Conservation (phyloP, 768 basidiomycete species). For the Boletales sp. region DNA sequence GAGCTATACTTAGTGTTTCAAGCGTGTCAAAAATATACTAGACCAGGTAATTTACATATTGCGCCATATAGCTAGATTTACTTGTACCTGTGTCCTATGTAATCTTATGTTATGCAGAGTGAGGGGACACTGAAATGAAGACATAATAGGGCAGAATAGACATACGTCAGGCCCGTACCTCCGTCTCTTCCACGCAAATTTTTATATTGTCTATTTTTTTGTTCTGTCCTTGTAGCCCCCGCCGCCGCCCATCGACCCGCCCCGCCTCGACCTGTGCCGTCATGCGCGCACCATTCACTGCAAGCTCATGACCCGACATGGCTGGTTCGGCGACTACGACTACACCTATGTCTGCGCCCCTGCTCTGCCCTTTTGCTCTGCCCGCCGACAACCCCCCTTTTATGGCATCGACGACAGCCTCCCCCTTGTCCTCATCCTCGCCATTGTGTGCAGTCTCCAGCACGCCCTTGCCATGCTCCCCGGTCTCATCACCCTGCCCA, state of each 20-base stretch:
- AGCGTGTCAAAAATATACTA: constrained; percentile 46
- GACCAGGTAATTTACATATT: constrained; percentile 8
- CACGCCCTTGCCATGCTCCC: constrained; percentile 83
- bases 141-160: too few relatives aligned
- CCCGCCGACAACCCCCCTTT: constrained; percentile 68
- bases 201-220: too few relatives aligned
- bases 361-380: constrained; percentile 59
- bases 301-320: constrained; percentile 51
- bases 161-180: too few relatives aligned
- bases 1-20: constrained; percentile 37
- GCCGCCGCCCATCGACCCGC: too few relatives aligned
- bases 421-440: constrained; percentile 68
- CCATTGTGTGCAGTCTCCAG: constrained; percentile 69
- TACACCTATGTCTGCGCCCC: constrained; percentile 74
- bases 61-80: too few relatives aligned
- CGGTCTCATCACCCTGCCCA: constrained; percentile 79
- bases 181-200: too few relatives aligned
- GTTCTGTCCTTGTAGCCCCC: too few relatives aligned
- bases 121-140: too few relatives aligned
- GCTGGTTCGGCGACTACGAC: constrained; percentile 86
- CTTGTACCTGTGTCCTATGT: too few relatives aligned
- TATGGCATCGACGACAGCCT: constrained; percentile 71
- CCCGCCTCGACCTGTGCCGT: too few relatives aligned
- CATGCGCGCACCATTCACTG: constrained; percentile 14
- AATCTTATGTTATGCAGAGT: too few relatives aligned